Evolutionary conservation across 2,329 filamentous ascomycete genomes (phyloP).

Genomic region (Ophiosphaerella korrae): DNA sequence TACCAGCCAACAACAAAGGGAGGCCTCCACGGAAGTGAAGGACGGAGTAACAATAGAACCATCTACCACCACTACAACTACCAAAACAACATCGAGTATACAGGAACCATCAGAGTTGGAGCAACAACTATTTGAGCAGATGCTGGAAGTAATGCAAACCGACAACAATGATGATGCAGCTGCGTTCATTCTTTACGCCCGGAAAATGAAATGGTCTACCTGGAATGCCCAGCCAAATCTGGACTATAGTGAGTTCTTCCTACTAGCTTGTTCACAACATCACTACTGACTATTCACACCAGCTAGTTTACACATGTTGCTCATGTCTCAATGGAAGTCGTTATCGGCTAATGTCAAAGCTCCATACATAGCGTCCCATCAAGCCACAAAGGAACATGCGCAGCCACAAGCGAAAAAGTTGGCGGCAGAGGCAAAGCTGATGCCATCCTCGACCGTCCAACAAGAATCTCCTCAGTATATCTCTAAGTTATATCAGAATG

Average conservation of each 20-base stretch:
- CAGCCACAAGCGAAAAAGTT: conserved; percentile 1
- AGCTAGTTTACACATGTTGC: no score
- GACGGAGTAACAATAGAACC: not conserved
- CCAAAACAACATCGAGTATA: not conserved
- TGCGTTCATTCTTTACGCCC: no score
- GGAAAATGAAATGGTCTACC: no score
- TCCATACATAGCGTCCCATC: no score
- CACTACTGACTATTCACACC: no score
- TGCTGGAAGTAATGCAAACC: no score
- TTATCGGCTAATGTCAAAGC: no score
- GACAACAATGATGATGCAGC: no score
- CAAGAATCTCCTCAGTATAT: conserved; percentile 33
- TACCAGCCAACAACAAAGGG: conserved; percentile 7
- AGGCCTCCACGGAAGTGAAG: not conserved
- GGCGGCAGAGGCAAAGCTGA: conserved; percentile 9
- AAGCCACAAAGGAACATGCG: not conserved
- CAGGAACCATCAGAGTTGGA: not conserved
- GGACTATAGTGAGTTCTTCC: no score
- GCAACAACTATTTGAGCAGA: not conserved
- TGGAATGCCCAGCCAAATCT: no score
- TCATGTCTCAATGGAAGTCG: no score
- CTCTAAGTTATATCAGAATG: conserved; percentile 23
- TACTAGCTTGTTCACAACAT: no score
- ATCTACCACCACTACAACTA: not conserved
- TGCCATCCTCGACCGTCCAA: conserved; percentile 29